Percentiles rank a stretch among this genome's conserved stretches.
These are phyloP conservation scores for Rhodotorula babjevae DNA, from an alignment of 768 basidiomycete species.

Conservation along the genomic window DNA sequence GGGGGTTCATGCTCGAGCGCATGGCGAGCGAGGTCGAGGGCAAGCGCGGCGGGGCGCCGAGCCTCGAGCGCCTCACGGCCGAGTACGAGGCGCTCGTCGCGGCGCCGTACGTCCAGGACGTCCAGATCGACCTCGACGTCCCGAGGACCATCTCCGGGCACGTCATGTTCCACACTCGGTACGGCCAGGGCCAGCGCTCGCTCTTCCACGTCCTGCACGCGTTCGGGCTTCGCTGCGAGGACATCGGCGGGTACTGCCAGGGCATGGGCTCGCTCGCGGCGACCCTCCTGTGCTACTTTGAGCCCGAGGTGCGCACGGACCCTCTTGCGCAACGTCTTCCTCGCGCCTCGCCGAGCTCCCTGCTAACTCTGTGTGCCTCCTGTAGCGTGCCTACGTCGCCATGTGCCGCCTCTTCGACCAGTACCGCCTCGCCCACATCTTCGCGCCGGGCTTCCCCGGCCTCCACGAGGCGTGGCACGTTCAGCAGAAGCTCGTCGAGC, in stretches of 20 bases:
- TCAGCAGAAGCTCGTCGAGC: slow-evolving; percentile 81
- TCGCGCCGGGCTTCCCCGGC: slow-evolving; percentile 91
- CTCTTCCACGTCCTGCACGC: slow-evolving; percentile 89
- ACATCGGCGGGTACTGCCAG: slow-evolving; percentile 83
- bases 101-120: slow-evolving; percentile 78
- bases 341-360: not conserved
- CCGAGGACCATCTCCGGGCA: slow-evolving; percentile 93
- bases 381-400: slow-evolving; percentile 66
- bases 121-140: slow-evolving; percentile 97
- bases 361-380: not conserved
- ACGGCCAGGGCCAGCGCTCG: slow-evolving; percentile 91
- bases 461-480: slow-evolving; percentile 92
- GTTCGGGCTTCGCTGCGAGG: slow-evolving; percentile 75
- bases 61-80: slow-evolving; percentile 8
- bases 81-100: slow-evolving; percentile 54
- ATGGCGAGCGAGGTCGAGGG: slow-evolving; percentile 17
- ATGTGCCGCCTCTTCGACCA: slow-evolving; percentile 83
- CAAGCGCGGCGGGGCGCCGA: not conserved
- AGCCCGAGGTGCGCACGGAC: slow-evolving; percentile 58
- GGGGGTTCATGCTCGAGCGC: slow-evolving; percentile 53
- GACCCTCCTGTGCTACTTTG: slow-evolving; percentile 86
- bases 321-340: not conserved
- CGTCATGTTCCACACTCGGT: slow-evolving; percentile 88
- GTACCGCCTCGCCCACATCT: slow-evolving; percentile 81
- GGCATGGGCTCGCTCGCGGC: slow-evolving; percentile 96